Evolutionary conservation across 257 asterid species (phyloP), one percentile per base, ranked within the genome.

Genomic region (Coffea canephora): DNA sequence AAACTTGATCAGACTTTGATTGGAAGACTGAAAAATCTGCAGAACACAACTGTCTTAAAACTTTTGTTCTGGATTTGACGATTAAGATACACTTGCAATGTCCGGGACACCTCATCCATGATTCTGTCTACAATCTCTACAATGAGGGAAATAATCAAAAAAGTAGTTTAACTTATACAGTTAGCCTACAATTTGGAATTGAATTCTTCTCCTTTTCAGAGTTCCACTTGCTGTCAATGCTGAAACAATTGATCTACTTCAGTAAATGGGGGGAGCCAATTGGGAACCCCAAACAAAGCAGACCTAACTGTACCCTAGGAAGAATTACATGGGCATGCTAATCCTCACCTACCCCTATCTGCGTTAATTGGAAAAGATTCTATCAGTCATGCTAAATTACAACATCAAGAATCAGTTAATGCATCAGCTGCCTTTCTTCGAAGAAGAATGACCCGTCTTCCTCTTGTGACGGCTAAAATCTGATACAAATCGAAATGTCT

Each of bases 391-490:
- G 79, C 50, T 69, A 69, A 43, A 65, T 66, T 52, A 34, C 52
- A 65, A 6, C 50, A 54, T 45, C 75, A 57, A 72, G 49, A 66
- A 48, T 71, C 27, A 81, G 27, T 61, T 55, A 55, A 1, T 18
- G 15, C 31, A 82, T 49, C 94, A 80, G 54, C 89, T 88, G 45
- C 90, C 84, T 81, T 90, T 96, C 95, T 92, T 92, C 1, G 96
- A 84, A 48, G 87, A 21, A 43, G 74, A 55, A 82, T 96, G 99
- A 8, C 99, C 99, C 0, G 99, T 96, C 91, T 96, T 96, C 79
- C 99, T 93, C 88, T 96, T 96, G 88, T 96, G 99, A 46, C 99
- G 98, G 74, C 99, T 96, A 88, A 96, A 96, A 89, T 96, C 99
- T 2, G 99, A 96, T 81, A 96, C 99, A 27, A 96, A 96, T 4